A percentile compares a stretch with the other conserved stretches of the same genome.
These are phyloP conservation scores for Pythium oligandrum DNA, from an alignment of 352 stramenopile genomes.

Conservation along the genomic window DNA sequence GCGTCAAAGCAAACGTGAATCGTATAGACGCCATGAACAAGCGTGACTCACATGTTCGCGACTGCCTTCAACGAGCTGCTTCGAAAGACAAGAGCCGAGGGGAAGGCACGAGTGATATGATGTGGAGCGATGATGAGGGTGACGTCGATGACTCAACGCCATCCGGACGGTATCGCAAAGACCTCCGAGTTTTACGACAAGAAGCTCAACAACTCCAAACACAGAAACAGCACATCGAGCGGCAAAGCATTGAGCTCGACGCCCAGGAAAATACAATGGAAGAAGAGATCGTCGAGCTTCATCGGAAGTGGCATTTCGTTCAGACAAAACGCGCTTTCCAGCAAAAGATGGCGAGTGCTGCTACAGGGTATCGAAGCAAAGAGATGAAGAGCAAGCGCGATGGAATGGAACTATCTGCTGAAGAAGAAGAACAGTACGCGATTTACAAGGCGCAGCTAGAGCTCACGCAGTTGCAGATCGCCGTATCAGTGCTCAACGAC, in stretches of 20 bases:
- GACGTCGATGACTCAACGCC: constrained; percentile 1
- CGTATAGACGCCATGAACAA: constrained; percentile 51
- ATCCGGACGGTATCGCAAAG: constrained; percentile 7
- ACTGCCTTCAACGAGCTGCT: constrained; percentile 21
- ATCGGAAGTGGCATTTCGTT: constrained; percentile 38
- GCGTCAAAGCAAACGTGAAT: constrained; percentile 28
- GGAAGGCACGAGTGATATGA: neutral
- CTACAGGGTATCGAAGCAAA: constrained; percentile 10
- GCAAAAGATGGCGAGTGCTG: constrained; percentile 26
- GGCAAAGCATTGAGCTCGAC: constrained; percentile 21
- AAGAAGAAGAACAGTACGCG: constrained; percentile 56
- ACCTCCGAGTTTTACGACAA: constrained; percentile 35
- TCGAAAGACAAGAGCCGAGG: constrained; percentile 2
- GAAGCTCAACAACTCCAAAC: constrained; percentile 27
- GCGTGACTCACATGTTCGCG: constrained; percentile 49
- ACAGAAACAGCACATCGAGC: constrained; percentile 28
- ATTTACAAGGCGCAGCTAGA: constrained; percentile 53
- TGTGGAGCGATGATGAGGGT: constrained; percentile 1
- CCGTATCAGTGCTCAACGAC: constrained; percentile 34
- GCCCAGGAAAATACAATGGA: constrained; percentile 26
- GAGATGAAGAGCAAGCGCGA: constrained; percentile 39
- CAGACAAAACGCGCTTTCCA: constrained; percentile 47
- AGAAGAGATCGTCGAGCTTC: constrained; percentile 25
- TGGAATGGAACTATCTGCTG: constrained; percentile 32
- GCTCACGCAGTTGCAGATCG: constrained; percentile 53